Conservation (phyloP, 495 filamentous ascomycete species). For the Penicillium antarcticum region DNA sequence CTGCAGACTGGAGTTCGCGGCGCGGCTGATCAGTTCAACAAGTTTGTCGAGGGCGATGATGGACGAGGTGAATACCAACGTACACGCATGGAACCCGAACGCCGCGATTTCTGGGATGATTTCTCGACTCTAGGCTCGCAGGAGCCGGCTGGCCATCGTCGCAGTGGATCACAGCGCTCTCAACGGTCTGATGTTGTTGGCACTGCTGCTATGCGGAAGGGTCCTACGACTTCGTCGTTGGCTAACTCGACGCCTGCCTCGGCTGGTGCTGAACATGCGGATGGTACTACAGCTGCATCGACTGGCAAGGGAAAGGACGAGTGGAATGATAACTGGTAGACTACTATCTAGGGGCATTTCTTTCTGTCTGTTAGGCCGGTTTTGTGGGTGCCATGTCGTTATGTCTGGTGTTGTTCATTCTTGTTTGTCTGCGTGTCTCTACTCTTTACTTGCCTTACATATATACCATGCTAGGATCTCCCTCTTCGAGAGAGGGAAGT, state of each 20-base stretch:
- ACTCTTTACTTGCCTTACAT: conserved; percentile 2
- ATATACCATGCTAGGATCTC: conserved; percentile 14
- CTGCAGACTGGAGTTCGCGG: conserved; percentile 63
- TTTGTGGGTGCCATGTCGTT: conserved; percentile 8
- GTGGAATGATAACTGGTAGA: conserved; percentile 67
- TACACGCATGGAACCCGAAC: conserved; percentile 54
- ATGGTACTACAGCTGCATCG: conserved; percentile 29
- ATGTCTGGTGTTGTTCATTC: not conserved
- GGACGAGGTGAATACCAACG: conserved; percentile 12
- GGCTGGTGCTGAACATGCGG: conserved; percentile 35
- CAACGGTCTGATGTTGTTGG: conserved; percentile 55
- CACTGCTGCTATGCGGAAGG: conserved; percentile 67
- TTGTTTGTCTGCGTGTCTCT: not conserved
- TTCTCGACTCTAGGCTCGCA: conserved; percentile 57
- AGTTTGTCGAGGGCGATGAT: conserved; percentile 73
- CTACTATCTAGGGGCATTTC: conserved; percentile 1
- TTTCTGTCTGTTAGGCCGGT: not conserved
- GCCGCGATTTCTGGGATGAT: conserved; percentile 89
- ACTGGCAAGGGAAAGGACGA: conserved; percentile 49
- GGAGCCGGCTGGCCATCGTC: conserved; percentile 40
- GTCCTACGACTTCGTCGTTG: conserved; percentile 37
- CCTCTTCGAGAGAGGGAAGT: not conserved
- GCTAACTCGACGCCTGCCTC: conserved; percentile 23
- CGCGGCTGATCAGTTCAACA: conserved; percentile 72
- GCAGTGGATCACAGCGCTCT: conserved; percentile 19